These are phyloP conservation scores for Inonotus hispidus DNA, from an alignment of 1,284 basidiomycete species.

Conservation along the genomic window DNA sequence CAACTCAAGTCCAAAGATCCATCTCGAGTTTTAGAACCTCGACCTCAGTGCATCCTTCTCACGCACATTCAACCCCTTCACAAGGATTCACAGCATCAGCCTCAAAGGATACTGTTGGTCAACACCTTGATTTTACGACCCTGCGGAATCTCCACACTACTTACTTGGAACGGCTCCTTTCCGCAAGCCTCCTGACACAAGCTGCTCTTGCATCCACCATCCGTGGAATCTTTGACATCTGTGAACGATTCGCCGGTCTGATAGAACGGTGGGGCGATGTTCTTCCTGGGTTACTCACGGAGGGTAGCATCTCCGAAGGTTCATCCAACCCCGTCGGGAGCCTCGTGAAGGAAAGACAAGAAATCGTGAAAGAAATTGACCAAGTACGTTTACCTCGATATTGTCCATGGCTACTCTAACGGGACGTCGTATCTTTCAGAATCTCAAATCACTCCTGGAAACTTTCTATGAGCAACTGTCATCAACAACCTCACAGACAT, in stretches of 20 bases:
- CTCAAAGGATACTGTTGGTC: slow-evolving; percentile 21
- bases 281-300: slow-evolving; percentile 75
- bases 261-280: slow-evolving; percentile 90
- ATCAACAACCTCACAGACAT: slow-evolving; percentile 62
- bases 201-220: slow-evolving; percentile 56
- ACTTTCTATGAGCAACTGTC: slow-evolving; percentile 78
- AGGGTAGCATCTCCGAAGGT: slow-evolving; percentile 58
- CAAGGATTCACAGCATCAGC: slow-evolving; percentile 3
- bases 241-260: slow-evolving; percentile 77
- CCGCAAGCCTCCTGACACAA: slow-evolving; percentile 76
- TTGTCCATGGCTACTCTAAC: slow-evolving; percentile 12
- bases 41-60: background rate
- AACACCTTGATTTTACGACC: slow-evolving; percentile 74
- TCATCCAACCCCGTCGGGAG: slow-evolving; percentile 54
- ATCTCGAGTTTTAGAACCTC: background rate
- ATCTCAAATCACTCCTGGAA: slow-evolving; percentile 55
- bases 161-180: slow-evolving; percentile 76
- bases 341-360: slow-evolving; percentile 65
- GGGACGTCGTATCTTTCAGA: slow-evolving; percentile 33
- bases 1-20: slow-evolving; percentile 34
- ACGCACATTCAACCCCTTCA: background rate
- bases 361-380: slow-evolving; percentile 66
- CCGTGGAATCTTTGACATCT: slow-evolving; percentile 71
- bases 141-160: slow-evolving; percentile 74
- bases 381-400: slow-evolving; percentile 42